Percentiles rank a stretch among this genome's conserved stretches.
These are phyloP conservation scores for Kodamaea sp. DNA, from an alignment of 1,139 yeast genomes.

Conservation along the genomic window DNA sequence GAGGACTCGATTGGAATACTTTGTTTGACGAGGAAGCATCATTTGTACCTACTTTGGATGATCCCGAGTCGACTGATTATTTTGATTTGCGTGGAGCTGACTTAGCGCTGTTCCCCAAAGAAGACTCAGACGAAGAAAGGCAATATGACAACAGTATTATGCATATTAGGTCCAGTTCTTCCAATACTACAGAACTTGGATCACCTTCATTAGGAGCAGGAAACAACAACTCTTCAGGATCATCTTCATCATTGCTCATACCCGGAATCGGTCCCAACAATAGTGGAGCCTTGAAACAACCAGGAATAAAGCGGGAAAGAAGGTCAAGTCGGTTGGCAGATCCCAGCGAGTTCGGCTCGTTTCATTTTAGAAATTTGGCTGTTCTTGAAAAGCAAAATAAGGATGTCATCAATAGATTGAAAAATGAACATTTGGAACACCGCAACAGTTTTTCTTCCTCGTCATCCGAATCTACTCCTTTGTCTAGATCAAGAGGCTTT, in stretches of 20 bases:
- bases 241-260: conserved; percentile 14
- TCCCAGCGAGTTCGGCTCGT: conserved; percentile 84
- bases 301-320: conserved; percentile 53
- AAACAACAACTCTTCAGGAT: conserved; percentile 6
- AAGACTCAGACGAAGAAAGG: conserved; percentile 40
- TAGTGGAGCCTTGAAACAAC: conserved; percentile 10
- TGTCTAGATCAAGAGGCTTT: conserved; percentile 39
- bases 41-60: conserved; percentile 75
- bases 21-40: conserved; percentile 77
- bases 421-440: conserved; percentile 74
- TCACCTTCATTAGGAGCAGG: conserved; percentile 18
- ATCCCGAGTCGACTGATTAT: conserved; percentile 89
- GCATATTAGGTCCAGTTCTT: conserved; percentile 6
- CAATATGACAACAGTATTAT: conserved; percentile 6
- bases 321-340: conserved; percentile 73
- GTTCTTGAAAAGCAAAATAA: conserved; percentile 93
- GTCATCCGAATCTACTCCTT: conserved; percentile 44
- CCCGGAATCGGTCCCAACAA: conserved; percentile 12
- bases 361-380: conserved; percentile 83
- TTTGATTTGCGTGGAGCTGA: conserved; percentile 91
- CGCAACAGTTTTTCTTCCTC: conserved; percentile 45
- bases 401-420: conserved; percentile 84
- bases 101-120: conserved; percentile 59
- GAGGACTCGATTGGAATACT: conserved; percentile 70
- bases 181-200: conserved; percentile 19